These are phyloP conservation scores for Cucurbita argyrosperma DNA, from an alignment of 306 rosid species.

Conservation along the genomic window DNA sequence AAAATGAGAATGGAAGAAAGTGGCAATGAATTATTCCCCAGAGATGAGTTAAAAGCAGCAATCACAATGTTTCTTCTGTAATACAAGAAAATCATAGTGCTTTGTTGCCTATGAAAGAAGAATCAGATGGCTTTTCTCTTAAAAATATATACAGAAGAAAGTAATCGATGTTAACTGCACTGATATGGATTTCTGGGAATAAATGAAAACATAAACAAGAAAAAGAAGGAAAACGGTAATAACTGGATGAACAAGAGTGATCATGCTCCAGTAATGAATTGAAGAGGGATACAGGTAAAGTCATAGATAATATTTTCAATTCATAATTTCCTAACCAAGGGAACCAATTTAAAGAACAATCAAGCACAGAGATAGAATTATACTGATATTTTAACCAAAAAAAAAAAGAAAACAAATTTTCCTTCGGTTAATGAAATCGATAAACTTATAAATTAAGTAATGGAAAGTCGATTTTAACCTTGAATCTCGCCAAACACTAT, in stretches of 20 bases:
- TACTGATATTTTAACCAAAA: background rate
- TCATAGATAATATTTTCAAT: background rate
- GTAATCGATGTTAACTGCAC: background rate
- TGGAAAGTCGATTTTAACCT: constrained; percentile 31
- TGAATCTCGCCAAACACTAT: constrained; percentile 94
- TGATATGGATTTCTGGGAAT: background rate
- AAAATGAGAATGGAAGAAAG: background rate
- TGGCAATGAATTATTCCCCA: background rate
- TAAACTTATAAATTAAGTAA: background rate
- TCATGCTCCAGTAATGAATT: background rate
- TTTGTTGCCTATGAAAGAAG: background rate
- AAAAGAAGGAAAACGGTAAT: background rate
- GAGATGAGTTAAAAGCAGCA: background rate
- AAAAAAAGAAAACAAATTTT: background rate
- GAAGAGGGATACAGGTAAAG: background rate
- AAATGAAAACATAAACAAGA: background rate
- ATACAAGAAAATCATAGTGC: background rate
- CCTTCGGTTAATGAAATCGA: background rate
- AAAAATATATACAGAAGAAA: background rate
- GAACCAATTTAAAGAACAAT: background rate
- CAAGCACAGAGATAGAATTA: background rate
- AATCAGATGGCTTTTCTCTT: background rate
- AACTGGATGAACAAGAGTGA: background rate
- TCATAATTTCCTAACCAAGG: background rate
- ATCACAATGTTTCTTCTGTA: background rate